Evolutionary conservation across 2,329 filamentous ascomycete species (phyloP).

Genomic region (Xylaria sp.): DNA sequence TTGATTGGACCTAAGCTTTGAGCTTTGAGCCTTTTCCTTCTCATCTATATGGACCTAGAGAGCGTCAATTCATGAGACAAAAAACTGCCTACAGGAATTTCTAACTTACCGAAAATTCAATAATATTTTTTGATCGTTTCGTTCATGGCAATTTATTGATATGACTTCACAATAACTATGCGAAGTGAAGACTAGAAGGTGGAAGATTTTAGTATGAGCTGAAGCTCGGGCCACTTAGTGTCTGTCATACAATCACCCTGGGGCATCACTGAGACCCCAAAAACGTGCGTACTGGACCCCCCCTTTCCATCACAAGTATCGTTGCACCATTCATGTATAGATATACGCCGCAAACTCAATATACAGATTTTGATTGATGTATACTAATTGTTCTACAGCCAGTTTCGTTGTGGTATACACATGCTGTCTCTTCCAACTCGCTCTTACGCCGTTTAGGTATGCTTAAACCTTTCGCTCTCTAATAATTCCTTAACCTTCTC

Average conservation of each 20-base stretch:
- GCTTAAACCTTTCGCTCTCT: constrained; percentile 61
- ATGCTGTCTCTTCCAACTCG: constrained; percentile 9
- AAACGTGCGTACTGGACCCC: not conserved
- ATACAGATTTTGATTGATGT: constrained; percentile 34
- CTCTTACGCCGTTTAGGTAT: constrained; percentile 41
- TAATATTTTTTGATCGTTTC: not conserved
- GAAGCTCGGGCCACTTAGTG: constrained; percentile 42
- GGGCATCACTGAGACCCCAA: not conserved
- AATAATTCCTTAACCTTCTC: constrained; percentile 69
- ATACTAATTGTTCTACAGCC: constrained; percentile 40
- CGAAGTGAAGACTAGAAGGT: constrained; percentile 26
- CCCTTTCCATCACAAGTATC: not conserved
- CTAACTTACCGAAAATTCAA: constrained; percentile 10
- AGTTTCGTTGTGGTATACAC: constrained; percentile 36
- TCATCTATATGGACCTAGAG: not conserved
- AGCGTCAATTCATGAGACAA: constrained; percentile 3
- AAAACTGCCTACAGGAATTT: not conserved
- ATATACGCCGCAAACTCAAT: constrained; percentile 3
- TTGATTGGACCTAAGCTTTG: not conserved
- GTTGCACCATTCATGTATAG: not conserved
- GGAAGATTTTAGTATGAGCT: constrained; percentile 39
- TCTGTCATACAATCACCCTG: not conserved
- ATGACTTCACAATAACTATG: not conserved
- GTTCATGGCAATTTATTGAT: not conserved
- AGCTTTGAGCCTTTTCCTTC: not conserved